A percentile compares a stretch with the other conserved stretches of the same genome.
Evolutionary conservation across 768 basidiomycete genomes (phyloP).

Genomic region (Baorangia bicolor): DNA sequence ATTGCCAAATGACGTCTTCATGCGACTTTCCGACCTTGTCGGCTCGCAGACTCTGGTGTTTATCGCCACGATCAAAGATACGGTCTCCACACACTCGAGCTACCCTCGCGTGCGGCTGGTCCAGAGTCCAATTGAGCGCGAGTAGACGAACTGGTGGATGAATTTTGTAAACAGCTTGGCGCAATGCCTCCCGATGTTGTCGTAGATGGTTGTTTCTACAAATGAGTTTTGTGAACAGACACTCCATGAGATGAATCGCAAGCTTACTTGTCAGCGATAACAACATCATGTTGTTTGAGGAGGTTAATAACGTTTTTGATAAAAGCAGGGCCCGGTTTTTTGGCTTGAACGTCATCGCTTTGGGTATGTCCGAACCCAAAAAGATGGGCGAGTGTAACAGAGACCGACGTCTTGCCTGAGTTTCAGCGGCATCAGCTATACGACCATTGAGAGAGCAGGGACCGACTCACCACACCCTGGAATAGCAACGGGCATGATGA

Average conservation of each 20-base stretch:
- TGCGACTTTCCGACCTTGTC: slow-evolving; percentile 53
- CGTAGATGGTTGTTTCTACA: slow-evolving; percentile 84
- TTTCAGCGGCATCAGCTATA: not conserved
- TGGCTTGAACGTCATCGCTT: slow-evolving; percentile 82
- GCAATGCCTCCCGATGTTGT: slow-evolving; percentile 75
- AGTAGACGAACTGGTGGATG: slow-evolving; percentile 67
- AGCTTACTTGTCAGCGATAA: slow-evolving; percentile 89
- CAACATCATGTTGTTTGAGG: slow-evolving; percentile 65
- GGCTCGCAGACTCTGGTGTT: slow-evolving; percentile 80
- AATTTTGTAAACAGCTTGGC: slow-evolving; percentile 46
- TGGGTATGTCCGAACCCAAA: slow-evolving; percentile 92
- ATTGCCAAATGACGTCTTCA: slow-evolving; percentile 81
- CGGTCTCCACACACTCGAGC: slow-evolving; percentile 80
- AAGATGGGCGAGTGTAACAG: slow-evolving; percentile 73
- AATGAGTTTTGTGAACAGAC: not conserved
- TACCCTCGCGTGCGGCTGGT: slow-evolving; percentile 54
- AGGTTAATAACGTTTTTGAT: slow-evolving; percentile 67
- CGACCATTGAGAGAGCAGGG: not conserved
- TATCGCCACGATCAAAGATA: slow-evolving; percentile 69
- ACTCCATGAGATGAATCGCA: not conserved
- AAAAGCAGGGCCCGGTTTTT: slow-evolving; percentile 71
- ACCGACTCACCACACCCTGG: slow-evolving; percentile 81
- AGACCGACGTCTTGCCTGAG: slow-evolving; percentile 83
- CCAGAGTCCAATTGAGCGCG: slow-evolving; percentile 75
- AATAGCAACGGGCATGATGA: slow-evolving; percentile 86